Base-by-base conservation (phyloP, 306 rosid species). In the Pyrus communis region DNA sequence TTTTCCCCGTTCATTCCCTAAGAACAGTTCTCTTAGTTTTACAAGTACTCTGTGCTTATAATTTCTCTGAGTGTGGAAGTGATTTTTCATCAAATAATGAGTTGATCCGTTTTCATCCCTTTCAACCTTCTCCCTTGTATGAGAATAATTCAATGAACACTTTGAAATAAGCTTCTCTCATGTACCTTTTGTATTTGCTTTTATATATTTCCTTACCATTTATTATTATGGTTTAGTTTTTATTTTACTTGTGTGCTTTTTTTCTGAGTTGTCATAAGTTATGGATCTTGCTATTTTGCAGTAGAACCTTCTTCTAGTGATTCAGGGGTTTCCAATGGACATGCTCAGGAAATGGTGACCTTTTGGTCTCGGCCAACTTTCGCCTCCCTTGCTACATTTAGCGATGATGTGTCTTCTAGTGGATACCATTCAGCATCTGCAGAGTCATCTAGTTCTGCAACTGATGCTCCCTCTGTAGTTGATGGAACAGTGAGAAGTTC, bases 231-330 rank as follows among this genome's bases (percentile, higher is more conserved):
- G 21, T 58, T 8, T 60, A 43, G 15, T 70, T 78, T 70, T 15
- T 18, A 38, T 43, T 65, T 30, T 25, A 42, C 51, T 11, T 38
- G 49, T 2, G 14, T n/a, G 59, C 55, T 78, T n/a, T 52, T 84
- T 83, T 74, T 70, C 30, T 28, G 11, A 62, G 64, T 43, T 71
- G 49, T 35, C 19, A 2, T 61, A 3, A 46, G 69, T 11, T 22
- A 4, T 23, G 58, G 21, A 70, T 75, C 11, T 70, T 51, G n/a
- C 60, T 57, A 17, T 52, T 71, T 87, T 88, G 78, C 91, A 96
- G 96, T 87, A 57, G 97, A 92, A 81, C 77, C 68, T 65, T 86
- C 89, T n/a, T 69, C 85, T 43, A 55, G 84, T 64, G 52, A 71
- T 77, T 67, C 80, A 49, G 81, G 38, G 75, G 80, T 63, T 85